Evolutionary conservation across 495 filamentous ascomycete species (phyloP).

Genomic region (Penicillium manginii): DNA sequence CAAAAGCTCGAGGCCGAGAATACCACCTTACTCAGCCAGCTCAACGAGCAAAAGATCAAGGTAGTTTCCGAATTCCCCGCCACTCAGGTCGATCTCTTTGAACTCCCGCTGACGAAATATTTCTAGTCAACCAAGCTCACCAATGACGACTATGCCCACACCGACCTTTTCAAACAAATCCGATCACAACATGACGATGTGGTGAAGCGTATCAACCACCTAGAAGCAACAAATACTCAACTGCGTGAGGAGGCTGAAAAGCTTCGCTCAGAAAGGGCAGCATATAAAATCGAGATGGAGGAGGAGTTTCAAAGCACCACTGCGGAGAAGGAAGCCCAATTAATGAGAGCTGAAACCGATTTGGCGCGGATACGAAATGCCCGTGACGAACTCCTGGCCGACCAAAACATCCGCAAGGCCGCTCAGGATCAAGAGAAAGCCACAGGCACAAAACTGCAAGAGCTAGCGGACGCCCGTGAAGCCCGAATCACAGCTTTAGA

Average conservation of each 20-base stretch:
- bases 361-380: conserved; percentile 79
- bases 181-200: conserved; percentile 91
- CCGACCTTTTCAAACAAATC: conserved; percentile 88
- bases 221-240: conserved; percentile 86
- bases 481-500: conserved; percentile 79
- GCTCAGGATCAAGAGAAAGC: conserved; percentile 74
- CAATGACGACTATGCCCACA: conserved; percentile 92
- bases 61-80: conserved; percentile 26
- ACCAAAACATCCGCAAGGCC: conserved; percentile 77
- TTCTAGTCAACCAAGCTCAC: conserved; percentile 65
- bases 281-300: conserved; percentile 78
- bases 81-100: conserved; percentile 12
- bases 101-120: neutral
- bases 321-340: conserved; percentile 76
- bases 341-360: conserved; percentile 81
- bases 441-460: conserved; percentile 70
- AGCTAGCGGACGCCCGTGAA: conserved; percentile 74
- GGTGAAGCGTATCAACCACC: conserved; percentile 84
- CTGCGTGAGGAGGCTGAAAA: conserved; percentile 84
- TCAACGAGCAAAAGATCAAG: conserved; percentile 70
- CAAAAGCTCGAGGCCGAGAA: conserved; percentile 79
- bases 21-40: conserved; percentile 73
- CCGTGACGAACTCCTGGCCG: conserved; percentile 82
- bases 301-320: conserved; percentile 70
- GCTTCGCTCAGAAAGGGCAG: conserved; percentile 79